Evolutionary conservation across 108 stramenopile species (phyloP).

Genomic region (Cyclotella sp.): DNA sequence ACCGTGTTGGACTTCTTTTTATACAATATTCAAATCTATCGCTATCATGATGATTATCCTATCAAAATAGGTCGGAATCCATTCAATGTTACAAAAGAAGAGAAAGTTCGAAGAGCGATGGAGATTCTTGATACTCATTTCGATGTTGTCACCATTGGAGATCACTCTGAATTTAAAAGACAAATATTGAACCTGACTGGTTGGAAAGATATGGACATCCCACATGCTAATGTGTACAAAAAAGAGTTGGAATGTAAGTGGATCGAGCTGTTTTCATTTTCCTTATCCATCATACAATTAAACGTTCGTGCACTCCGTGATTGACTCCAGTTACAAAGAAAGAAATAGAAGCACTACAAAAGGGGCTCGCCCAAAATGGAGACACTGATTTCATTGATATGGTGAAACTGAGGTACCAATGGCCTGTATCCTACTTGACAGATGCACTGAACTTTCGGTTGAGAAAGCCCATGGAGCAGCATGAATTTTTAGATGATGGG

Average conservation of each 20-base stretch:
- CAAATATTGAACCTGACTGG: conserved; percentile 27
- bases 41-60: conserved; percentile 39
- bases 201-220: conserved; percentile 28
- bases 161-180: conserved; percentile 16
- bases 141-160: conserved; percentile 21
- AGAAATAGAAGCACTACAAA: conserved; percentile 23
- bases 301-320: background rate
- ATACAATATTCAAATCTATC: conserved; percentile 39
- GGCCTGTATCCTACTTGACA: conserved; percentile 13
- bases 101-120: conserved; percentile 27
- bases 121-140: conserved; percentile 25
- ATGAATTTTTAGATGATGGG: conserved; percentile 15
- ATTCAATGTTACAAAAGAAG: conserved; percentile 35
- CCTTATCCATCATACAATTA: background rate
- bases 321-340: conserved; percentile 11
- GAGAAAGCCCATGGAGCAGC: conserved; percentile 4
- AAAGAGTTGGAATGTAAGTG: conserved; percentile 18
- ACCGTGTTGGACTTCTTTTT: conserved; percentile 48
- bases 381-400: conserved; percentile 15
- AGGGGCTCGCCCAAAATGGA: conserved; percentile 18
- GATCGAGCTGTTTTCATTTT: background rate
- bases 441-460: conserved; percentile 14
- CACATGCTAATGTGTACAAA: conserved; percentile 19
- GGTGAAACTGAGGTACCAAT: conserved; percentile 18
- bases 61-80: conserved; percentile 24